Conservation (phyloP, 108 stramenopile genomes). For the Stephanodiscus minutulus region DNA sequence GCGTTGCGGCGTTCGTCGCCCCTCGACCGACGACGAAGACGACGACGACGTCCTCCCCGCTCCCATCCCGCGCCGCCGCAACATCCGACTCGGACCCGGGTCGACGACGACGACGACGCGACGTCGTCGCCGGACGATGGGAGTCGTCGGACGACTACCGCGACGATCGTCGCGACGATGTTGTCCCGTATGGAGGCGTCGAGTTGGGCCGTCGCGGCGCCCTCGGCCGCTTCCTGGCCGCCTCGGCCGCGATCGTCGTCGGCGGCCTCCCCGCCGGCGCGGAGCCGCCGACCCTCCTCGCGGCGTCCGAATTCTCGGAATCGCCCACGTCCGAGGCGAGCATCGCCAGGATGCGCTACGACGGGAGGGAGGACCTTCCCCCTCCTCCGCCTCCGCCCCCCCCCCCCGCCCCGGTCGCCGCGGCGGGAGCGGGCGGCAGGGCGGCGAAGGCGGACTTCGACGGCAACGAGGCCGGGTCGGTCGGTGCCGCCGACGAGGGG, state of each 20-base stretch:
- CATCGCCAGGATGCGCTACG: conserved; percentile 1
- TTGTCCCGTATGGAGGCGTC: background rate
- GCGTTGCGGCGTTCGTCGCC: background rate
- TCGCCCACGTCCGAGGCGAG: conserved; percentile 12
- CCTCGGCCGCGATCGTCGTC: background rate
- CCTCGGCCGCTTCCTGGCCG: background rate
- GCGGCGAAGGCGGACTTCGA: background rate
- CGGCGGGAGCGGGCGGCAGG: background rate
- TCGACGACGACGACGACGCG: background rate
- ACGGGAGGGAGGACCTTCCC: background rate
- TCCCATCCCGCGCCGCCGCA: background rate
- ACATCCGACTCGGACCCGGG: too few species aligned
- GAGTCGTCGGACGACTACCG: background rate
- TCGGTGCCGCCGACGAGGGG: background rate
- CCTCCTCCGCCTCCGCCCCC: background rate
- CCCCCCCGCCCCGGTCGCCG: background rate
- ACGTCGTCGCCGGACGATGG: background rate
- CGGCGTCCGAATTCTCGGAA: conserved; percentile 7
- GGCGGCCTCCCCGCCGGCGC: background rate
- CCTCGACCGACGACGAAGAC: background rate
- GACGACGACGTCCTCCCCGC: background rate
- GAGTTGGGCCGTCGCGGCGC: background rate
- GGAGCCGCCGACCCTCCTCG: background rate
- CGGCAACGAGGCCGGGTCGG: background rate
- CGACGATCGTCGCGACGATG: background rate